Base-by-base conservation (phyloP, 1,284 basidiomycete species). In the Trichosporon ovoides region DNA sequence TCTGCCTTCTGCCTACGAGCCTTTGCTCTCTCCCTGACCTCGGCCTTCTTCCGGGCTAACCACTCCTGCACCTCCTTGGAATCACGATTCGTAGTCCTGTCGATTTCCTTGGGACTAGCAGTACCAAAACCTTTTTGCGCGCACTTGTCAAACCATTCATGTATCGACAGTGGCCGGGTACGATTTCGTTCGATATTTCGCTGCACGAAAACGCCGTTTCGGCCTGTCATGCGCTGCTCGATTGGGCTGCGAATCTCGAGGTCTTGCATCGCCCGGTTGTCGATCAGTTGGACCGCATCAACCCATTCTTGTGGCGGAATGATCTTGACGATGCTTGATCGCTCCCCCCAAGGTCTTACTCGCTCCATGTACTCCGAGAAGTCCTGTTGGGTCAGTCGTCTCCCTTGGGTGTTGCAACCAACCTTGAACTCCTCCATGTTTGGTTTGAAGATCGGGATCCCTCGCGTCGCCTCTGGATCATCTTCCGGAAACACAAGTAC, bases 401-500 rank as follows among this genome's bases (percentile, higher is more conserved):
- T 48, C n/a, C 43, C 14, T n/a, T 16, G 4, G 7, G 22, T 18
- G 4, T 31, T 14, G 22, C 19, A 16, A 56, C 72, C 59, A 55
- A 76, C 75, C 57, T 72, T 65, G 67, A 94, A 95, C 67, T 94
- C 89, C 53, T 87, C 85, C 83, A 92, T 86, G 1, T 87, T 85
- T 6, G 93, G 93, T 70, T 86, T 88, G 82, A 97, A 97, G 14
- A 97, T 89, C 14, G 93, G 93, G 50, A 96, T 93, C 38, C 93
- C 93, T 55, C 89, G 85, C 67, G 85, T 82, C 0, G 89, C 89
- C n/a, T 85, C 73, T 12, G 86, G 88, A 79, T 94, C 91, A 70
- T 92, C 89, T 48, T 84, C 82, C 14, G 91, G 91, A 2, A 50
- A 38, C 6, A 60, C 53, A 31, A 46, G 38, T 12, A 60, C 43